Evolutionary conservation across 176 grass and related monocot genomes (phyloP).

Genomic region (Themeda triandra): DNA sequence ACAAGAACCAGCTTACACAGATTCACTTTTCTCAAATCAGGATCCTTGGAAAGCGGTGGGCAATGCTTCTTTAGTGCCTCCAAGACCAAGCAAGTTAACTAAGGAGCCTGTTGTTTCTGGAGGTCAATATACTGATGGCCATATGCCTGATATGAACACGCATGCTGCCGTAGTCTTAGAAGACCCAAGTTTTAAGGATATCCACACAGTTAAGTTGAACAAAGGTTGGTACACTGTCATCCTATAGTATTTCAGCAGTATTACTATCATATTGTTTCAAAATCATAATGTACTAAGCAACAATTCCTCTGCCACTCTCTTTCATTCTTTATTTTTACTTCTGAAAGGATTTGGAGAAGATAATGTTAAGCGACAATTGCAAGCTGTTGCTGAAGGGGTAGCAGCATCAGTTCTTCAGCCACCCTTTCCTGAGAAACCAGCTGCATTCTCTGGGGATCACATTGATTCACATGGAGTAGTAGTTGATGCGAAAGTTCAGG

Average conservation of each 20-base stretch:
- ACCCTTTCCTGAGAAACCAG: slow-evolving; percentile 44
- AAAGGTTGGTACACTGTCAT: slow-evolving; percentile 61
- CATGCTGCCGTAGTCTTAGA: slow-evolving; percentile 50
- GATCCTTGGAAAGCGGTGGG: slow-evolving; percentile 72
- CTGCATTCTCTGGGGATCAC: slow-evolving; percentile 33
- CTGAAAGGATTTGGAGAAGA: slow-evolving; percentile 65
- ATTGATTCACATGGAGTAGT: slow-evolving; percentile 20
- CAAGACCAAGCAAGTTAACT: slow-evolving; percentile 46
- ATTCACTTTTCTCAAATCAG: slow-evolving; percentile 75
- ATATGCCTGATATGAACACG: slow-evolving; percentile 28
- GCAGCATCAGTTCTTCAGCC: slow-evolving; percentile 79
- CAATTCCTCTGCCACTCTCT: background rate
- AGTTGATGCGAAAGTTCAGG: slow-evolving; percentile 69
- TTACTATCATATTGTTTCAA: slow-evolving; percentile 14
- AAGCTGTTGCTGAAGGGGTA: slow-evolving; percentile 87
- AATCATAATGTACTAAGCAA: slow-evolving; percentile 13
- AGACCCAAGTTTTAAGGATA: slow-evolving; percentile 48
- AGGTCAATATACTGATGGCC: slow-evolving; percentile 43
- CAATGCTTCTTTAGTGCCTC: slow-evolving; percentile 49
- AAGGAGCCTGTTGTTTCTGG: slow-evolving; percentile 40
- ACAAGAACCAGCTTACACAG: slow-evolving; percentile 49
- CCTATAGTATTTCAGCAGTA: background rate
- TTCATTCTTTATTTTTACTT: background rate
- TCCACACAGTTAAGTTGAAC: slow-evolving; percentile 47
- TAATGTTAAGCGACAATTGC: slow-evolving; percentile 64